phyloP scores from a whole-genome alignment of 176 grass and related monocot species.

The Triticum monococcum region DNA sequence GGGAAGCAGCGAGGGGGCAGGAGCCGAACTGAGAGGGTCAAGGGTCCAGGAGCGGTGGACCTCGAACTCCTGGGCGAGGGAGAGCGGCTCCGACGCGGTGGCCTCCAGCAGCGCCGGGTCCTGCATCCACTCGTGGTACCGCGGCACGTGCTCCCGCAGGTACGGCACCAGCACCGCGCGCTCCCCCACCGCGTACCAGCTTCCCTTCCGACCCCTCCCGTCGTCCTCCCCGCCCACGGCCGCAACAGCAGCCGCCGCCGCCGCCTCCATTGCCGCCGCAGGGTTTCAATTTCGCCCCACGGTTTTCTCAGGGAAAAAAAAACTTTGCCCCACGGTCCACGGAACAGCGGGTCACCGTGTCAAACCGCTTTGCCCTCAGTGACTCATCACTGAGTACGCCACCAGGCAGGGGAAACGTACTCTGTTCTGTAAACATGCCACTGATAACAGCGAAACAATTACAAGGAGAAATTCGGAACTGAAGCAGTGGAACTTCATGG shows the following conservation, averaged over 20 bases:
- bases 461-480: too few relatives aligned
- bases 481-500: too few relatives aligned
- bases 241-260: too few relatives aligned
- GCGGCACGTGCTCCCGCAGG: constrained; percentile 78
- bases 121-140: constrained; percentile 86
- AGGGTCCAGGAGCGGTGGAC: constrained; percentile 80
- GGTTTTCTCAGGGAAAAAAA: not conserved
- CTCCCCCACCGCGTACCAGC: constrained; percentile 50
- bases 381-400: too few relatives aligned
- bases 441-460: too few relatives aligned
- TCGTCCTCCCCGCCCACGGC: not conserved
- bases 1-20: not conserved
- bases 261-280: too few relatives aligned
- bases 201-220: not conserved
- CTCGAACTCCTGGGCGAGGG: constrained; percentile 69
- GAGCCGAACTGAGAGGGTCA: constrained; percentile 31
- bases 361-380: not conserved
- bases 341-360: not conserved
- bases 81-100: constrained; percentile 83
- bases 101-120: constrained; percentile 75
- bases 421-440: too few relatives aligned
- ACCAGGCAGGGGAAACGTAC: too few relatives aligned
- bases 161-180: constrained; percentile 60
- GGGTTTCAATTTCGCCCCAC: not conserved
- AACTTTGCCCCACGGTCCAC: too few relatives aligned